Evolutionary conservation across 2,329 filamentous ascomycete genomes (phyloP), one percentile per base, ranked within the genome.

Genomic region (Fusarium bactridioides): DNA sequence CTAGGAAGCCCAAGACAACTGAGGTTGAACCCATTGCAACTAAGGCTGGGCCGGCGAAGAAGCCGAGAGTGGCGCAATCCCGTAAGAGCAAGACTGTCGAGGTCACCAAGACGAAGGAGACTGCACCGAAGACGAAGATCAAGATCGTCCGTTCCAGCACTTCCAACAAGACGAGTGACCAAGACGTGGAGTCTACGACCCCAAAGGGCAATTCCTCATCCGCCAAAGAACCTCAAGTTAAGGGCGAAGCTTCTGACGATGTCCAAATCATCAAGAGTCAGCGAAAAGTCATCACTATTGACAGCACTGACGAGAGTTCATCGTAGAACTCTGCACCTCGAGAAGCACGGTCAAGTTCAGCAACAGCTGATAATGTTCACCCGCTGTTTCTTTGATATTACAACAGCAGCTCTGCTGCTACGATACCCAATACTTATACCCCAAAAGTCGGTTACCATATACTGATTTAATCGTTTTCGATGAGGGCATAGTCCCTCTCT

Each of bases 221-320:
- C 21, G 47, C 59, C 21, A 59, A 48, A 19, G 41, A 50, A 45
- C 35, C 44, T 47, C 13, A 38, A 10, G 23, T 47, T 44, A 64
- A 64, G 55, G 40, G 65, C 44, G 58, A 67, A 50, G 40, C 65
- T 31, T 40, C 38, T n/a, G 61, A 64, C 25, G 60, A 58, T 29
- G 53, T 65, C 40, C 59, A 54, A 50, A 59, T 56, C 54, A 74
- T 68, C 40, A 59, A 53, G 41, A 50, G 60, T 23, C 68, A 72
- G 61, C 55, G 55, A 48, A 59, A 53, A 38, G 50, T 60, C 41
- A 67, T 67, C 31, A 56, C 48, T 27, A 73, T 73, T 23, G 74
- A 72, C 40, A 74, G 65, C 58, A 70, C 64, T 29, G 74, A 76
- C 47, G 74, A 76, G 48, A 65, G 73, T 37, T 62, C 70, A 64